Conservation (phyloP, 768 basidiomycete genomes). For the Mycena alexandri region DNA sequence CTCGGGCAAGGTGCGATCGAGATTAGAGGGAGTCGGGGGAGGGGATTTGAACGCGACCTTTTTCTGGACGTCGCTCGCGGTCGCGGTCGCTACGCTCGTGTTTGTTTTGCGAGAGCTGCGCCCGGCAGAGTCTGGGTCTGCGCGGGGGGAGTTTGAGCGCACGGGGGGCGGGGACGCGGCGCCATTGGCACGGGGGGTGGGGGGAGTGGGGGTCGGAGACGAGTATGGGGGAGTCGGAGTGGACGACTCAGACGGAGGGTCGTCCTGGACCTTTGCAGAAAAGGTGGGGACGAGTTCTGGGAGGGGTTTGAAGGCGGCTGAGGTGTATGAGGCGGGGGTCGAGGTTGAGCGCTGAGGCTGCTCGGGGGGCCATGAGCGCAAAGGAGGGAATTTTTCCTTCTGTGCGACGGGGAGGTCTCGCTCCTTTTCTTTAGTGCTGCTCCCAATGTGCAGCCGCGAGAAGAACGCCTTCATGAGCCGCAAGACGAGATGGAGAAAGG, state of each 20-base stretch:
- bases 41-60: constrained; percentile 92
- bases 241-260: constrained; percentile 49
- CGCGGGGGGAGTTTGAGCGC: constrained; percentile 38
- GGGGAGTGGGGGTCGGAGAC: constrained; percentile 50
- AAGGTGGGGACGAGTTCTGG: constrained; percentile 68
- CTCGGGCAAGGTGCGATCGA: constrained; percentile 67
- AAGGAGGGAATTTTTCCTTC: constrained; percentile 79
- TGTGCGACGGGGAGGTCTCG: constrained; percentile 54
- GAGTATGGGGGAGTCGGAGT: constrained; percentile 47
- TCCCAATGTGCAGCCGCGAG: constrained; percentile 77
- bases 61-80: constrained; percentile 71
- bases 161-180: constrained; percentile 34
- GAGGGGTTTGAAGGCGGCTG: constrained; percentile 71
- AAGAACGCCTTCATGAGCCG: constrained; percentile 85
- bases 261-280: constrained; percentile 48
- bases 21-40: constrained; percentile 73
- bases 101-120: constrained; percentile 56
- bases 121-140: constrained; percentile 46
- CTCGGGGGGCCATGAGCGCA: constrained; percentile 72
- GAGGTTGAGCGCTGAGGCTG: constrained; percentile 51
- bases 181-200: constrained; percentile 43
- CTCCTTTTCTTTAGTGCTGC: constrained; percentile 75
- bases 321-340: constrained; percentile 60
- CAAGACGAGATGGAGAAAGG: too few relatives aligned
- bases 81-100: constrained; percentile 41